phyloP scores from a whole-genome alignment of 73 alveolate species.

The Tetrahymena malaccensis region DNA sequence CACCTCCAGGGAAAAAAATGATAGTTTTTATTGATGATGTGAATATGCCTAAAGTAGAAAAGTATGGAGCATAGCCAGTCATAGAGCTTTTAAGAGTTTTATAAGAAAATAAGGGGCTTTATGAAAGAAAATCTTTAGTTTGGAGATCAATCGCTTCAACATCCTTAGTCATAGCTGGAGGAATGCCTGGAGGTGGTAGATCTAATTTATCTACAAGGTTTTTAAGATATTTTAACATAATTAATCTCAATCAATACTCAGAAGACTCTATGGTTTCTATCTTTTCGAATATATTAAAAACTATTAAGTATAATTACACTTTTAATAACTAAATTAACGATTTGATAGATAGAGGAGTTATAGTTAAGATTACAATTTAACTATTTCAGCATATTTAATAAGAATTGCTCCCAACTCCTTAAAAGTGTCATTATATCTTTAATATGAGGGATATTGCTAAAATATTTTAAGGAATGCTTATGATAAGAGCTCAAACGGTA shows the following conservation, averaged over 20 bases:
- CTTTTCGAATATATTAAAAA: conserved; percentile 75
- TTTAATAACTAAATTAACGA: conserved; percentile 55
- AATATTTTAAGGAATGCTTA: conserved; percentile 85
- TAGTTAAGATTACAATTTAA: conserved; percentile 27
- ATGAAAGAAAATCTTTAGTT: conserved; percentile 81
- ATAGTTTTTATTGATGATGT: conserved; percentile 92
- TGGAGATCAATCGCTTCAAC: conserved; percentile 76
- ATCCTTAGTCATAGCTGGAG: conserved; percentile 81
- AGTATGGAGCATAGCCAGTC: conserved; percentile 96
- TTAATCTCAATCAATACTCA: conserved; percentile 81
- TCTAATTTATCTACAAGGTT: conserved; percentile 82
- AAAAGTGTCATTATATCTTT: conserved; percentile 86
- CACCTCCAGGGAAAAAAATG: conserved; percentile 67
- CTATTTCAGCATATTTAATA: conserved; percentile 13
- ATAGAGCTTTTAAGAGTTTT: conserved; percentile 89
- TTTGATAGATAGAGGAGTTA: conserved; percentile 13
- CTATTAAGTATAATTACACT: conserved; percentile 57
- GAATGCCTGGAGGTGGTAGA: conserved; percentile 97
- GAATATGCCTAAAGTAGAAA: conserved; percentile 93
- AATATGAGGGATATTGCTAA: conserved; percentile 89
- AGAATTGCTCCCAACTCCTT: conserved; percentile 77
- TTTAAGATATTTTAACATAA: conserved; percentile 78
- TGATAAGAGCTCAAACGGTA: conserved; percentile 71
- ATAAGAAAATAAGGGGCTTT: conserved; percentile 85
- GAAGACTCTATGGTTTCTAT: conserved; percentile 82